These are phyloP conservation scores for Colletotrichum viniferum DNA, from an alignment of 2,329 filamentous ascomycete genomes.

Conservation along the genomic window DNA sequence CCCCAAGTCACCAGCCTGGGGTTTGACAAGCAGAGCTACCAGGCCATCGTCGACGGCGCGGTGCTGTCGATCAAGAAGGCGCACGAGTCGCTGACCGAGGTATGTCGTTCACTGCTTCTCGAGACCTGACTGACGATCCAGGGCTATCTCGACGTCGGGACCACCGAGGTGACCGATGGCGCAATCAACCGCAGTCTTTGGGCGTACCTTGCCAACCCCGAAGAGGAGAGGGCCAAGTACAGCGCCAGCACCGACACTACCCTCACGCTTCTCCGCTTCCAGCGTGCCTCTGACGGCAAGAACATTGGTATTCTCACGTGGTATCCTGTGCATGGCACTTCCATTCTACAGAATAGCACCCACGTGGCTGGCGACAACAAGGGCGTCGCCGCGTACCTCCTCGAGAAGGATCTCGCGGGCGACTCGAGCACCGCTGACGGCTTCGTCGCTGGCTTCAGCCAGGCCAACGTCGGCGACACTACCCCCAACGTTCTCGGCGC, in stretches of 20 bases:
- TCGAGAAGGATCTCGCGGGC: slow-evolving; percentile 72
- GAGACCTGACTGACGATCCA: slow-evolving; percentile 24
- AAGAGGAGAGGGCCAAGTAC: slow-evolving; percentile 75
- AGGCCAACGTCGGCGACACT: slow-evolving; percentile 90
- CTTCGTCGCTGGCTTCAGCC: slow-evolving; percentile 92
- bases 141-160: slow-evolving; percentile 74
- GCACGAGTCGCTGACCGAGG: slow-evolving; percentile 70
- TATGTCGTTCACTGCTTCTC: slow-evolving; percentile 22
- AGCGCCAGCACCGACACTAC: slow-evolving; percentile 55
- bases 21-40: slow-evolving; percentile 85
- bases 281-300: slow-evolving; percentile 74
- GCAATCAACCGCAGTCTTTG: slow-evolving; percentile 91
- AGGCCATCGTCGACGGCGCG: slow-evolving; percentile 86
- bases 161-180: slow-evolving; percentile 71
- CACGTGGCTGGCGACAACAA: slow-evolving; percentile 95
- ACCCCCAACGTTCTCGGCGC: slow-evolving; percentile 87
- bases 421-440: slow-evolving; percentile 61
- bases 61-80: slow-evolving; percentile 82
- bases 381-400: slow-evolving; percentile 84
- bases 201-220: slow-evolving; percentile 86
- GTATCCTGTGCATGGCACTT: slow-evolving; percentile 93
- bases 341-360: slow-evolving; percentile 89
- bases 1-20: slow-evolving; percentile 89
- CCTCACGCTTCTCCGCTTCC: slow-evolving; percentile 81
- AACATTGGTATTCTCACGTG: slow-evolving; percentile 84